Conservation (phyloP, 257 asterid species). For the Salvia rosmarinus region DNA sequence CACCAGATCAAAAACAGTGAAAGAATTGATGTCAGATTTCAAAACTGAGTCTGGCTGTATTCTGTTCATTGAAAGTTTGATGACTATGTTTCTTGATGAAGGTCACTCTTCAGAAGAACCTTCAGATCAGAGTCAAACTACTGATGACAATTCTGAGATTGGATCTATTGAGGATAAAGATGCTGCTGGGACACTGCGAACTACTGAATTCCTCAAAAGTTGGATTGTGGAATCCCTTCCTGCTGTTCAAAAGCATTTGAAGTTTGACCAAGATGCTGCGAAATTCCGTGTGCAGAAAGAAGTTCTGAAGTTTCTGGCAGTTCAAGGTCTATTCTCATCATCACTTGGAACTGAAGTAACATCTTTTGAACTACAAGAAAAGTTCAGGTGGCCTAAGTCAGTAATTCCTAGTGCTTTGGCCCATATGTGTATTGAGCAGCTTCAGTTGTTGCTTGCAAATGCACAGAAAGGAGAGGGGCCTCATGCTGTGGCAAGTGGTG, state of each 20-base stretch:
- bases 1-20: constrained; percentile 80
- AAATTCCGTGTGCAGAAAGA: constrained; percentile 76
- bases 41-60: constrained; percentile 80
- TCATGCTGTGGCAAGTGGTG: constrained; percentile 53
- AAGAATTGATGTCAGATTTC: constrained; percentile 75
- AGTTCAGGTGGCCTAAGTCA: constrained; percentile 87
- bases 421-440: constrained; percentile 79
- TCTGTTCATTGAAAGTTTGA: constrained; percentile 68
- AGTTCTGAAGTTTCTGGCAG: constrained; percentile 84
- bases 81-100: constrained; percentile 80
- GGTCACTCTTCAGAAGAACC: constrained; percentile 86
- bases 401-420: constrained; percentile 70
- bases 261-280: constrained; percentile 69
- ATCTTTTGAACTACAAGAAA: constrained; percentile 90
- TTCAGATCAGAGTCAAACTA: constrained; percentile 98
- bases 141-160: constrained; percentile 92
- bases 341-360: constrained; percentile 97
- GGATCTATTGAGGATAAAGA: constrained; percentile 82
- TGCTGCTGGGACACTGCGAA: constrained; percentile 54
- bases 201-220: constrained; percentile 69
- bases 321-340: constrained; percentile 91
- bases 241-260: constrained; percentile 60
- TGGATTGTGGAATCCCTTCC: constrained; percentile 90
- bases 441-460: constrained; percentile 75
- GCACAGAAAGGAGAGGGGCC: constrained; percentile 82